Evolutionary conservation across 208 protist genomes (phyloP), one percentile per base, ranked within the genome.

Genomic region (Trypanosoma rangeli): DNA sequence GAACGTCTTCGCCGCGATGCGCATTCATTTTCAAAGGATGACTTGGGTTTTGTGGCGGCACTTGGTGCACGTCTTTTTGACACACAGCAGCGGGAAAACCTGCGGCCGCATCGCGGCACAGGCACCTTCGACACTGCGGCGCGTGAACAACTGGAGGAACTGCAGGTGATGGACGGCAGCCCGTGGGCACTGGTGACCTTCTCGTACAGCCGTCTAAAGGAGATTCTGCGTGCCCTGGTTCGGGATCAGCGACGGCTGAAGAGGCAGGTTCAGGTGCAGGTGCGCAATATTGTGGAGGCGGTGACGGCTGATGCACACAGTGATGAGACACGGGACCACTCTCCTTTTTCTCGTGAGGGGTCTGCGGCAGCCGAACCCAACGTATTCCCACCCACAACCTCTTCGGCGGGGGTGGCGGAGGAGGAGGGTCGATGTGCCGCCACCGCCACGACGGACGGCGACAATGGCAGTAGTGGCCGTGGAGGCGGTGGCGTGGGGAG

Each of bases 151-250:
- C 82, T 93, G 78, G 86, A 93, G 79, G 86, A 95, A 72, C 78
- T 95, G 64, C 81, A 90, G 44, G 90, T 95, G 60, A 95, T 95
- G 86, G 86, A 90, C 64, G 90, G 90, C 18, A 87, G 86, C 49
- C 90, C 90, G 33, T 90, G 84, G 80, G 83, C 90, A 1, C 59
- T 95, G 29, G 84, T 85, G 56, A 79, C 87, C n/a, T 78, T 87
- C 12, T 86, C 90, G 15, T 95, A 92, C 76, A 82, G 74, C 24
- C 85, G 83, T 24, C 71, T 95, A 5, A 87, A 89, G 70, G 87
- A 95, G 70, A 92, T 95, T 75, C 22, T 89, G 29, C 67, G 80
- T 37, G 79, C 76, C 31, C 80, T 95, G 31, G 62, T 84, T 20
- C 73, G 76, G n/a, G 89, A 94, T 60, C 78, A 88, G 37, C 73